These are phyloP conservation scores for Geosmithia morbida DNA, from an alignment of 2,329 filamentous ascomycete genomes.

Conservation along the genomic window DNA sequence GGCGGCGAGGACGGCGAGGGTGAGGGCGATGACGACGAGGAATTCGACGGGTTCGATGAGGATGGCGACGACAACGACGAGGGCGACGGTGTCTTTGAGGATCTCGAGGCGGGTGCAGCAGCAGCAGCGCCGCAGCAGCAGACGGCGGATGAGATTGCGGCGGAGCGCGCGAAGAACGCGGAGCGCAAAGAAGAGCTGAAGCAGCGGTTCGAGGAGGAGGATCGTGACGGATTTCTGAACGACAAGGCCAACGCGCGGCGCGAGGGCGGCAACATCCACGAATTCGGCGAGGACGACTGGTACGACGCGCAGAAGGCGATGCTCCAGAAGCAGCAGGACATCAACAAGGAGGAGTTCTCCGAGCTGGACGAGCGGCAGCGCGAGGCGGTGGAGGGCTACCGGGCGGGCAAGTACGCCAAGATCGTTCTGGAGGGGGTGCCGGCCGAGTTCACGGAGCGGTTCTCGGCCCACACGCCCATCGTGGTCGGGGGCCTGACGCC, in stretches of 20 bases:
- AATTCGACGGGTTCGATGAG: slow-evolving; percentile 34
- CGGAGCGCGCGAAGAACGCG: slow-evolving; percentile 82
- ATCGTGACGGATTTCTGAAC: slow-evolving; percentile 88
- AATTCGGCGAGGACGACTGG: slow-evolving; percentile 97
- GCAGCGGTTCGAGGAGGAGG: slow-evolving; percentile 91
- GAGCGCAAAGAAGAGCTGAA: slow-evolving; percentile 88
- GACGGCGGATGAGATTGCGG: slow-evolving; percentile 48
- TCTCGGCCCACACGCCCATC: slow-evolving; percentile 70
- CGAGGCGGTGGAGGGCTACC: slow-evolving; percentile 74
- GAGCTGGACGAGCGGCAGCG: slow-evolving; percentile 74
- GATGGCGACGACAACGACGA: slow-evolving; percentile 32
- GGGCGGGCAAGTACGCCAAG: slow-evolving; percentile 84
- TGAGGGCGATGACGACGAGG: slow-evolving; percentile 31
- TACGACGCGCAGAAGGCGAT: slow-evolving; percentile 93
- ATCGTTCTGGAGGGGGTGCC: slow-evolving; percentile 82
- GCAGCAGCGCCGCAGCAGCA: slow-evolving; percentile 17
- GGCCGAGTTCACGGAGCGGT: slow-evolving; percentile 74
- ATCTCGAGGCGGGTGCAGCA: slow-evolving; percentile 29
- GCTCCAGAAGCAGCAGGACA: slow-evolving; percentile 89
- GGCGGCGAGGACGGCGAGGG: slow-evolving; percentile 12
- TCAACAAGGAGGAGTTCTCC: slow-evolving; percentile 91
- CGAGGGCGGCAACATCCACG: slow-evolving; percentile 54
- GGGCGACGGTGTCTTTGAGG: slow-evolving; percentile 38
- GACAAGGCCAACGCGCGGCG: slow-evolving; percentile 67
- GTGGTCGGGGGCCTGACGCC: slow-evolving; percentile 84